Conservation (phyloP, 2,329 filamentous ascomycete species). For the Byssochlamys sp. region DNA sequence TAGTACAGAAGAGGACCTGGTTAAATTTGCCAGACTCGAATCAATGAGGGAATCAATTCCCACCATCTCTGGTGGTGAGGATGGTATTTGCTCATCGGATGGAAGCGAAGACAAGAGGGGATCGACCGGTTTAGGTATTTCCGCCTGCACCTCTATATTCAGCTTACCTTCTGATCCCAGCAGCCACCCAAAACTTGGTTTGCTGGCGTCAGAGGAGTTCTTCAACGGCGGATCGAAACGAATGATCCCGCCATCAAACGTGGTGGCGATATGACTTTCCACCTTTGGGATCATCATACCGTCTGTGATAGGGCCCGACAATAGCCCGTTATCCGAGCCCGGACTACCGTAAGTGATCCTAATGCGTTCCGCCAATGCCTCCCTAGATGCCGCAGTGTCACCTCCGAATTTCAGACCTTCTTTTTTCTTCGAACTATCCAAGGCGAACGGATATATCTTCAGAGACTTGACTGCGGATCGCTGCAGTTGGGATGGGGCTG, state of each 20-base stretch:
- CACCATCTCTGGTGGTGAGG: constrained; percentile 55
- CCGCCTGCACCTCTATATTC: constrained; percentile 63
- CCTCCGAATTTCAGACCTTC: constrained; percentile 76
- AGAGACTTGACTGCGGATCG: constrained; percentile 58
- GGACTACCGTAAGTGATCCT: constrained; percentile 58
- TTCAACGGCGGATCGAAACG: constrained; percentile 58
- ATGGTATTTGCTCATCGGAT: constrained; percentile 48
- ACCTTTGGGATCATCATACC: constrained; percentile 65
- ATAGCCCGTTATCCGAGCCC: constrained; percentile 50
- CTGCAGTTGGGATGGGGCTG: constrained; percentile 62
- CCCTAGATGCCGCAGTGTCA: constrained; percentile 71
- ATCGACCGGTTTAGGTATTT: constrained; percentile 57
- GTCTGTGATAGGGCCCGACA: constrained; percentile 80
- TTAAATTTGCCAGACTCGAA: constrained; percentile 64
- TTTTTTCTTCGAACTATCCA: constrained; percentile 44
- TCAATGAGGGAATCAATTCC: constrained; percentile 71
- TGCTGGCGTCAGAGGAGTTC: constrained; percentile 20
- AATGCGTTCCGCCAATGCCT: constrained; percentile 63
- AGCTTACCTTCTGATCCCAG: constrained; percentile 66
- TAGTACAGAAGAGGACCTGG: constrained; percentile 78
- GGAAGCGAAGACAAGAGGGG: constrained; percentile 28
- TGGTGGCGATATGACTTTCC: constrained; percentile 44
- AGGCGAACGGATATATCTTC: constrained; percentile 71
- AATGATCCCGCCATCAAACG: constrained; percentile 76
- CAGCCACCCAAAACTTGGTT: constrained; percentile 52